A percentile compares a stretch with the other conserved stretches of the same genome.
These are phyloP conservation scores for Elsinoe ampelina DNA, from an alignment of 2,329 filamentous ascomycete genomes.

Conservation along the genomic window DNA sequence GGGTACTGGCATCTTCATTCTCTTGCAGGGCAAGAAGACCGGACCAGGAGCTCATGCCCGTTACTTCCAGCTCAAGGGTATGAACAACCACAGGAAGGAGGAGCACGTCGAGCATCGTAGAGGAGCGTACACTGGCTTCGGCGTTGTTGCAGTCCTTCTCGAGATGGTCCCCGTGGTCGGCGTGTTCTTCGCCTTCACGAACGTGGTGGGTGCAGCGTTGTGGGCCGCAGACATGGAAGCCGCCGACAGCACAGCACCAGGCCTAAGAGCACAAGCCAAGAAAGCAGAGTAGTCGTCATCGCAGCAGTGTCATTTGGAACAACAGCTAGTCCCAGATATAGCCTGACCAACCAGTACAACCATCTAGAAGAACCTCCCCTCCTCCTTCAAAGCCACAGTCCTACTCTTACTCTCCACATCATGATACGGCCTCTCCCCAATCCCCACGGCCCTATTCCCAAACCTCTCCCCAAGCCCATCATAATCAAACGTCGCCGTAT, in stretches of 20 bases:
- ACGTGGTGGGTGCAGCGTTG: slow-evolving; percentile 83
- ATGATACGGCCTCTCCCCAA: slow-evolving; percentile 47
- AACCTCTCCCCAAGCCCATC: slow-evolving; percentile 42
- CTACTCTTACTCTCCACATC: slow-evolving; percentile 44
- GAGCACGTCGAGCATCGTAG: slow-evolving; percentile 61
- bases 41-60: slow-evolving; percentile 49
- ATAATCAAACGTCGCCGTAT: slow-evolving; percentile 56
- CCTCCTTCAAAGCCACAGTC: slow-evolving; percentile 30
- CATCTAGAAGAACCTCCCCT: neutral
- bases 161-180: slow-evolving; percentile 78
- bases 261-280: slow-evolving; percentile 25
- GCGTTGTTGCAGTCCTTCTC: slow-evolving; percentile 70
- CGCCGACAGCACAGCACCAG: slow-evolving; percentile 24
- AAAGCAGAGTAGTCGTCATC: slow-evolving; percentile 16
- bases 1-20: slow-evolving; percentile 71
- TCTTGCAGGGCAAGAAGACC: slow-evolving; percentile 52
- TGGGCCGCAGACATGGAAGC: slow-evolving; percentile 62
- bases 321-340: neutral
- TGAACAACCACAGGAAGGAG: slow-evolving; percentile 55
- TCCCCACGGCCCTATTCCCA: slow-evolving; percentile 45
- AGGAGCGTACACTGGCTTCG: slow-evolving; percentile 65
- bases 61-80: slow-evolving; percentile 88
- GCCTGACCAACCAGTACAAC: neutral
- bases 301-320: neutral
- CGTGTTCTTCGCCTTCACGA: slow-evolving; percentile 82